These are phyloP conservation scores for Areca catechu DNA, from an alignment of 176 grass and related monocot species.

Conservation along the genomic window DNA sequence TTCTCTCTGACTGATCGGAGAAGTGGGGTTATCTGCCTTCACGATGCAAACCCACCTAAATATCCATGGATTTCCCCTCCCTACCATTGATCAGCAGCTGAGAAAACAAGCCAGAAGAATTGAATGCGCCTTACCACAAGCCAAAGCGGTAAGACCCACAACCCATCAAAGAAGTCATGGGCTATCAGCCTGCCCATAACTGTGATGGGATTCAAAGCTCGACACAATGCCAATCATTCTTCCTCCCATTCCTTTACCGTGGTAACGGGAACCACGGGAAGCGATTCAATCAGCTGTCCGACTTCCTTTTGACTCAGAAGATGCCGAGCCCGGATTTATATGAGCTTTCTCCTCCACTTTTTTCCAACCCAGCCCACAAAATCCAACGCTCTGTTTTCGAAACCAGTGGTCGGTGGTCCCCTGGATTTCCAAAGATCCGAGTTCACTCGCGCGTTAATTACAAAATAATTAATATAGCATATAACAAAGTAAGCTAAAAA, in stretches of 20 bases:
- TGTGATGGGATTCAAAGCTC: constrained; percentile 8
- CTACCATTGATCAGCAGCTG: constrained; percentile 30
- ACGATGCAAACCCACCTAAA: constrained; percentile 21
- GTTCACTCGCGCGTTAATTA: too few relatives aligned
- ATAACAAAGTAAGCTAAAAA: too few relatives aligned
- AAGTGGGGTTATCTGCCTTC: constrained; percentile 13
- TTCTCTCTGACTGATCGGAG: constrained; percentile 22
- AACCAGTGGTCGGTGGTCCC: too few relatives aligned
- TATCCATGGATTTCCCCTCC: constrained; percentile 25
- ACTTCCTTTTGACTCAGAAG: too few relatives aligned
- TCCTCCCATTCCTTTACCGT: neutral
- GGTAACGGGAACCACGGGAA: neutral
- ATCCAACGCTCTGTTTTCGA: too few relatives aligned
- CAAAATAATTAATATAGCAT: too few relatives aligned
- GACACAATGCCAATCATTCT: constrained; percentile 27
- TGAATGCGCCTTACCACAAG: too few relatives aligned
- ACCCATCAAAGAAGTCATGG: neutral
- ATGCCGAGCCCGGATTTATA: too few relatives aligned
- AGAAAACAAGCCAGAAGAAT: neutral
- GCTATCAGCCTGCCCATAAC: constrained; percentile 12
- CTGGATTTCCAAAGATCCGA: too few relatives aligned
- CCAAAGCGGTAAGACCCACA: too few relatives aligned
- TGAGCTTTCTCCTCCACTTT: too few relatives aligned
- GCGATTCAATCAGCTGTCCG: neutral
- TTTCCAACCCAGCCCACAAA: too few relatives aligned